Evolutionary conservation across 306 rosid species (phyloP), one percentile per base, ranked within the genome.

Genomic region (Trichosanthes cucumerina): DNA sequence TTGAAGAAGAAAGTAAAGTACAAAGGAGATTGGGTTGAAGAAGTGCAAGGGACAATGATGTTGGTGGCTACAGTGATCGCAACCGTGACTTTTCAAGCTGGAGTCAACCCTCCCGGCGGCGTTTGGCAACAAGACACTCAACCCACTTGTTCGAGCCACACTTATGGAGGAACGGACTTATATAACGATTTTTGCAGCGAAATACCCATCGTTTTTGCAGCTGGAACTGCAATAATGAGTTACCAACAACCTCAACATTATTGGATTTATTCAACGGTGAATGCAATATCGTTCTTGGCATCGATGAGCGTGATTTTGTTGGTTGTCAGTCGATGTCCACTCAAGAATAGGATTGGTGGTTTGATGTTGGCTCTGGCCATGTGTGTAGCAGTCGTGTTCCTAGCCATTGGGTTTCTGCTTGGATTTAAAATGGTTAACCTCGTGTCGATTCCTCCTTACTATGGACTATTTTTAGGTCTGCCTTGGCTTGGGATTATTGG

Each of bases 21-120:
- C 68, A 62, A 62, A 28, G 77, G 57, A 19, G 33, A 39, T n/a
- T 44, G 56, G 77, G 3, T 71, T 15, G 7, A 24, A 43, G 77
- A 72, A 13, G 77, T 72, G 34, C 19, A 23, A 15, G 41, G 59
- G 5, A 46, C 41, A 46, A 9, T 72, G 38, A 72, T 47, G 77
- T 8, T 71, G 19, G 77, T 71, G 36, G 75, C 77, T 5, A 71
- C 57, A 2, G 57, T 71, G 56, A 71, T 71, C 16, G 77, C 77
- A 12, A 39, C 77, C 1, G 9, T 71, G 18, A 23, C 54, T 10
- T 71, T n/a, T 15, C 57, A 44, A 44, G 56, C 34, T 2, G 33
- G 56, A 44, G 7, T 23, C 33, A 71, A 71, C 57, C 77, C 57
- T 66, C 74, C 74, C 50, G 50, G 50, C 6, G 15, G 50, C 0